Base-by-base conservation (phyloP, 2,329 filamentous ascomycete species). In the Fusarium zealandicum region DNA sequence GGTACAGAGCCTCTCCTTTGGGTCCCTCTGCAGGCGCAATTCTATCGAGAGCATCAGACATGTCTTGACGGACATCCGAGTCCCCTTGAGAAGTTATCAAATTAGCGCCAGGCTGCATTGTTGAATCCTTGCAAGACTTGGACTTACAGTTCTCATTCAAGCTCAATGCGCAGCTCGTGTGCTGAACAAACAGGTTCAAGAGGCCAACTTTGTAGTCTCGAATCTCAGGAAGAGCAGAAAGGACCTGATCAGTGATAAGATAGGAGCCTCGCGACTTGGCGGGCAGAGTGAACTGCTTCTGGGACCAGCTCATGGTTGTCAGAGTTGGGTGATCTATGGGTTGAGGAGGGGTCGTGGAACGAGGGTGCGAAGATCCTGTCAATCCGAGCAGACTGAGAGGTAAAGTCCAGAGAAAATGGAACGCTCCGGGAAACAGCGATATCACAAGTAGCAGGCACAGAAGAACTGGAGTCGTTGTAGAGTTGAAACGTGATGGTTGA, bases 11-110 rank as follows among this genome's bases (percentile, higher is more conserved):
- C 72, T 86, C 81, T 3, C 89, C 88, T 70, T 87, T 88, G 18
- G 81, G 83, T 49, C 96, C 93, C 5, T 75, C 74, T 69, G 90
- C 90, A 0, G 93, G 92, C 35, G 89, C 95, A 68, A 99, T 90
- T 37, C 92, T 82, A 74, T 99, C 93, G 63, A 99, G 80, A 39
- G 93, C 92, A 77, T 97, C 92, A 70, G 86, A 92, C 93, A 98
- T 96, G 75, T 99, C 92, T 33, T 83, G 83, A 53, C 92, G 84
- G n/a, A 99, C 95, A 76, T 96, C 91, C 38, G 73, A 70, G 69
- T 93, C 91, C 91, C 72, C 72, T 73, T 6, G 7, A 37, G 16
- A 31, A 8, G 25, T 44, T n/a, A 32, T 17, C 10, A 31, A 17
- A 16, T 49, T 74, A 73, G 70, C 93, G 33, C 17, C n/a, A 20